Evolutionary conservation across 2,329 filamentous ascomycete genomes (phyloP), one percentile per base, ranked within the genome.

Genomic region (Aspergillus pseudoterreus): DNA sequence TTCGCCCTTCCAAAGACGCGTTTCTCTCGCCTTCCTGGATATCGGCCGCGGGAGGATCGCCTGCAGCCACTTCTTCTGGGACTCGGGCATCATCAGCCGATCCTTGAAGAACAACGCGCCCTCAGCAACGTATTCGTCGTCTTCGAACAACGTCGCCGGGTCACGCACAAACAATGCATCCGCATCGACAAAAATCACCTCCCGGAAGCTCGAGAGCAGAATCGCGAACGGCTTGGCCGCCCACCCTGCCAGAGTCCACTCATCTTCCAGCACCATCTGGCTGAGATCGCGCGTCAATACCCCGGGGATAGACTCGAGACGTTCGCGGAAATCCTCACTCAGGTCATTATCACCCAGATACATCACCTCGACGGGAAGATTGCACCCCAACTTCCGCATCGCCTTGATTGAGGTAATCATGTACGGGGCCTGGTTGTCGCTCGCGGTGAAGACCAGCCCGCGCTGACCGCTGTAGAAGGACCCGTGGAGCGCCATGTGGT

Each of bases 101-200:
- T 78, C 75, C 50, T 70, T 68, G 68, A 78, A 77, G 63, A 77
- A 77, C 8, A 78, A 57, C 4, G 75, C 73, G 4, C 75, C 75
- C 0, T 71, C 73, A 42, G 67, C 63, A 17, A 62, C 56, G 49
- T 77, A 77, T 2, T 64, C 66, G 12, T 65, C 64, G 44, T 77
- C 71, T 0, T 71, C 68, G 57, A 77, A 77, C 15, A 77, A 56
- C 4, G 62, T 51, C 46, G 66, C 70, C 0, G 74, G 75, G 50
- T 75, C 69, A 11, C 65, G 62, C 55, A 78, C 69, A 59, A 77
- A 77, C 17, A 74, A 59, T 9, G 69, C 67, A 52, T 77, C 75
- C 0, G 75, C 75, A 51, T 77, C 75, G 53, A 78, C 73, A 53
- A 78, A 74, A 35, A 77, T 73, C 49, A 70, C 70, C 57, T 78